Percentiles rank a stretch among this genome's conserved stretches.
Conservation (phyloP, 2,329 filamentous ascomycete genomes). For the Hypoxylon sp. region DNA sequence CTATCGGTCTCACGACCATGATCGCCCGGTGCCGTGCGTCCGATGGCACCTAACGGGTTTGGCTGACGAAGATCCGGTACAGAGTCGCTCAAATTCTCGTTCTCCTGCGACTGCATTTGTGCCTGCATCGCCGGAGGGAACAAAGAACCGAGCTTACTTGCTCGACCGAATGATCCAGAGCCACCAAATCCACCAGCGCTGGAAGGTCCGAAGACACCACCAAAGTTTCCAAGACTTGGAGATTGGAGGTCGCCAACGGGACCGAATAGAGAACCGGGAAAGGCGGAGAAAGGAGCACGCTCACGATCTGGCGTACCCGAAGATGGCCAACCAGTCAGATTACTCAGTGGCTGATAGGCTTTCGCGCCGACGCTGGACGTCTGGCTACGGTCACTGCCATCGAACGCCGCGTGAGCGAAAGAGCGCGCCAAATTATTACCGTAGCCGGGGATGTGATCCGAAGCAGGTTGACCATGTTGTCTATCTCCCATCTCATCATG, state of each 20-base stretch:
- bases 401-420: slow-evolving; percentile 60
- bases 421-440: slow-evolving; percentile 54
- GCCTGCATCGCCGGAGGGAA: slow-evolving; percentile 92
- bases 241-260: slow-evolving; percentile 81
- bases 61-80: slow-evolving; percentile 67
- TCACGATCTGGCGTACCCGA: slow-evolving; percentile 74
- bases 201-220: slow-evolving; percentile 73
- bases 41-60: slow-evolving; percentile 73
- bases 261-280: slow-evolving; percentile 84
- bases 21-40: slow-evolving; percentile 65
- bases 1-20: slow-evolving; percentile 66
- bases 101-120: slow-evolving; percentile 81
- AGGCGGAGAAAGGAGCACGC: slow-evolving; percentile 63
- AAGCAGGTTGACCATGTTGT: slow-evolving; percentile 61
- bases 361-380: slow-evolving; percentile 88
- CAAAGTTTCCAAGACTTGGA: slow-evolving; percentile 72
- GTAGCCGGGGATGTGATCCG: slow-evolving; percentile 57
- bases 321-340: slow-evolving; percentile 70
- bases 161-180: slow-evolving; percentile 74
- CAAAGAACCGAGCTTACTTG: slow-evolving; percentile 84
- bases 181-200: slow-evolving; percentile 62
- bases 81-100: slow-evolving; percentile 65
- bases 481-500: slow-evolving; percentile 65
- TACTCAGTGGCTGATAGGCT: slow-evolving; percentile 70
- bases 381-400: slow-evolving; percentile 88